Conservation (phyloP, 2,329 filamentous ascomycete genomes). For the Boeremia exigua region DNA sequence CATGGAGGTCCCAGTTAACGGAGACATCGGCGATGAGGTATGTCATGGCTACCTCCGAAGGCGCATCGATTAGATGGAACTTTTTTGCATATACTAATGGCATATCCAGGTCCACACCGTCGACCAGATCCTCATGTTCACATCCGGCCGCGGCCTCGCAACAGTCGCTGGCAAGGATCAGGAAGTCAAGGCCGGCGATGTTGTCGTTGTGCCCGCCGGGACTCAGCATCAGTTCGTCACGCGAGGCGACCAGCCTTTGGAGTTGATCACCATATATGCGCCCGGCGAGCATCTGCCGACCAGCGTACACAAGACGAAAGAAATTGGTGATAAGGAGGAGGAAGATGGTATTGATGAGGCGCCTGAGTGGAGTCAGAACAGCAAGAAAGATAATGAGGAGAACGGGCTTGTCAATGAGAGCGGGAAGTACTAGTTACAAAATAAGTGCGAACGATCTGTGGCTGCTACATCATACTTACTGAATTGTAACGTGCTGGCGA, state of each 20-base stretch:
- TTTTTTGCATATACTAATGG: background rate
- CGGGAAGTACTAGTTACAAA: constrained; percentile 35
- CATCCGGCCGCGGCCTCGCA: constrained; percentile 63
- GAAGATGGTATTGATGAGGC: constrained; percentile 67
- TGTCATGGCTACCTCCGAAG: background rate
- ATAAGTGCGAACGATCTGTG: too few species aligned
- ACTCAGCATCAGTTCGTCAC: constrained; percentile 72
- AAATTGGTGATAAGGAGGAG: constrained; percentile 67
- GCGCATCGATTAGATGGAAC: background rate
- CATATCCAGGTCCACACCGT: constrained; percentile 58
- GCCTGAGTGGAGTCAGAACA: constrained; percentile 64
- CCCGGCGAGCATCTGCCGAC: constrained; percentile 67
- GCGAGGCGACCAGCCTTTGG: constrained; percentile 63
- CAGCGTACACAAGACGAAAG: constrained; percentile 68
- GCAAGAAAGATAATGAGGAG: constrained; percentile 65
- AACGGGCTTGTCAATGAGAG: constrained; percentile 59
- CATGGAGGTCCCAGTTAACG: constrained; percentile 68
- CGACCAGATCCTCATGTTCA: constrained; percentile 70
- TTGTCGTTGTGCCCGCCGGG: constrained; percentile 68
- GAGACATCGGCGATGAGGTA: constrained; percentile 72
- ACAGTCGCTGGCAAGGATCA: constrained; percentile 66
- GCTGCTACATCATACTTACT: too few species aligned
- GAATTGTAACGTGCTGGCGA: too few species aligned
- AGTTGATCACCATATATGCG: constrained; percentile 68
- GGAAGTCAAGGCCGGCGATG: constrained; percentile 60